Base-by-base conservation (phyloP, 2,329 filamentous ascomycete genomes). In the Colletotrichum somersetense region DNA sequence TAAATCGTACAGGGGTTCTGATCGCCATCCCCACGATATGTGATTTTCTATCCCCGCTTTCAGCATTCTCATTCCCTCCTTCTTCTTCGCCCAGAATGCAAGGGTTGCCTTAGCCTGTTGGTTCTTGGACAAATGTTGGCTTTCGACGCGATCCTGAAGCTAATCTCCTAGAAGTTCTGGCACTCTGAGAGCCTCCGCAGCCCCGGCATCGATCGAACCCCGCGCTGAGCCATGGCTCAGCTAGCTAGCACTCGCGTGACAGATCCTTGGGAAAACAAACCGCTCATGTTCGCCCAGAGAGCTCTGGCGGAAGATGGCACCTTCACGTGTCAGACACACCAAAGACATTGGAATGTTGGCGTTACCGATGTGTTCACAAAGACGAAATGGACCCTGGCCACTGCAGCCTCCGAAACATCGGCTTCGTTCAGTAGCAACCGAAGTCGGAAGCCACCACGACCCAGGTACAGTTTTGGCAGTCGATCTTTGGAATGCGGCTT, bases 1-100 rank as follows among this genome's bases (percentile, higher is more conserved):
- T 59, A 44, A 61, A 53, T 55, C 53, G 42, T 69, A 66, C 69
- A 72, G 69, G 69, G 69, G 58, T 72, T 53, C 46, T 55, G 23
- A 53, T 52, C 48, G 20, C 53, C 58, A 69, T 72, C 44, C 58
- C 23, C 59, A 42, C 42, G 59, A 69, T 35, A 72, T 69, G 59
- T 55, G 33, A 69, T 69, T 64, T 69, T 40, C 55, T 12, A 48
- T 64, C 66, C 66, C 69, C 40, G 66, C 33, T 72, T 48, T 48
- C 20, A 44, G 52, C 30, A 52, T 42, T 40, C 30, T 46, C 62
- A 10, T 46, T 42, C 26, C 16, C 48, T 33, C 33, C 4, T 40
- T 16, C 65, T 55, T 14, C 23, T 50, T 56, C 30, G 23, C 55
- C 30, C 35, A 30, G 23, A 42, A 14, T 46, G 38, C 46, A 56